Evolutionary conservation across 192 early-diverging fungal genomes (phyloP).

Genomic region (Coemansia sp.): DNA sequence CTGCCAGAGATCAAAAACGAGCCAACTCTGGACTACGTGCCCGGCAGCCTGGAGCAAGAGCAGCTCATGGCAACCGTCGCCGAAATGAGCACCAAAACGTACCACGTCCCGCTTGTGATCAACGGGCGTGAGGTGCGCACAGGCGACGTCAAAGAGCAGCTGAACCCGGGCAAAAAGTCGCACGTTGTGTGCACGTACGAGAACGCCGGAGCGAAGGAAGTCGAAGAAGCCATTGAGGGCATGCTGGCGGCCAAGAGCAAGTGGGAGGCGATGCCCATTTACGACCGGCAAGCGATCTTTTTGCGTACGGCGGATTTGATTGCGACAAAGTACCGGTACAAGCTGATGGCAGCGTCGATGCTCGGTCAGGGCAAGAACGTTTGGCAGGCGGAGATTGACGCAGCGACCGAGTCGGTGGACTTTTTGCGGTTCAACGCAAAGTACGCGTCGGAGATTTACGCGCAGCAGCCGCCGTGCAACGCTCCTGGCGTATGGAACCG

Average conservation of each 20-base stretch:
- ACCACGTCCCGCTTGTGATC: slow-evolving; percentile 79
- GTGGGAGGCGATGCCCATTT: slow-evolving; percentile 93
- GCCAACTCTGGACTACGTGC: slow-evolving; percentile 78
- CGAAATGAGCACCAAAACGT: slow-evolving; percentile 64
- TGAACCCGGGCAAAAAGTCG: slow-evolving; percentile 80
- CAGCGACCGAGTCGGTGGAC: slow-evolving; percentile 91
- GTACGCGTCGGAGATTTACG: slow-evolving; percentile 91
- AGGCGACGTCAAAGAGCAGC: slow-evolving; percentile 67
- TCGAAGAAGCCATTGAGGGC: slow-evolving; percentile 81
- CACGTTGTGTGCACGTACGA: slow-evolving; percentile 78
- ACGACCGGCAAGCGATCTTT: slow-evolving; percentile 93
- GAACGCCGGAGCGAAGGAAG: slow-evolving; percentile 69
- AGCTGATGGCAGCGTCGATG: slow-evolving; percentile 94
- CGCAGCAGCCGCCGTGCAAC: slow-evolving; percentile 89
- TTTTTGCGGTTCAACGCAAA: slow-evolving; percentile 95
- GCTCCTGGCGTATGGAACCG: slow-evolving; percentile 86
- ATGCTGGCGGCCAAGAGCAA: slow-evolving; percentile 77
- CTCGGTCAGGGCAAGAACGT: slow-evolving; percentile 97
- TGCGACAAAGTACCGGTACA: slow-evolving; percentile 85
- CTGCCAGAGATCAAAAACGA: slow-evolving; percentile 84
- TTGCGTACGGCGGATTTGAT: slow-evolving; percentile 96
- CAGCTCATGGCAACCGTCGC: slow-evolving; percentile 75
- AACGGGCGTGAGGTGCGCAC: slow-evolving; percentile 81
- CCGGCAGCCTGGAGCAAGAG: slow-evolving; percentile 68
- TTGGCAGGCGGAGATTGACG: slow-evolving; percentile 99